Conservation (phyloP, 2,329 filamentous ascomycete genomes). For the Hypoxylon sp. region DNA sequence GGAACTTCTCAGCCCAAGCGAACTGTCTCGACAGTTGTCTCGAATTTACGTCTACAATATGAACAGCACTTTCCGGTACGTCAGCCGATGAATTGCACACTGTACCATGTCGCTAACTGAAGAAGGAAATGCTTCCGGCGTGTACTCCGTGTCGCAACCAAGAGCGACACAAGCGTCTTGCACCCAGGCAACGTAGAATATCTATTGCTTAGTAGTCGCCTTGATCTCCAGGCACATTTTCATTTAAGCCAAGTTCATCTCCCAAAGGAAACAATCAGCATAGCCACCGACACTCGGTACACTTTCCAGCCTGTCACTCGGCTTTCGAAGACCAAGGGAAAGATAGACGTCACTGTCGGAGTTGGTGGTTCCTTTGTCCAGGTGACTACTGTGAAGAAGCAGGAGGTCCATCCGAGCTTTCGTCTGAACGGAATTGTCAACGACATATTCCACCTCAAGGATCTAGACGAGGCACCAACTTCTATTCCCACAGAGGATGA, state of each 20-base stretch:
- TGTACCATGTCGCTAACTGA: constrained; percentile 27
- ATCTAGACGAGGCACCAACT: constrained; percentile 75
- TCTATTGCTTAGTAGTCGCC: constrained; percentile 72
- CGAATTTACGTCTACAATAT: constrained; percentile 79
- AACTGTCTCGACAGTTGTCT: constrained; percentile 69
- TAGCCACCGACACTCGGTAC: constrained; percentile 74
- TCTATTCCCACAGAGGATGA: constrained; percentile 75
- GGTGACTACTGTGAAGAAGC: constrained; percentile 75
- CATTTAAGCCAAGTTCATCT: constrained; percentile 74
- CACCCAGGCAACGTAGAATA: constrained; percentile 75
- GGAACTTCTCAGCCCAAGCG: constrained; percentile 71
- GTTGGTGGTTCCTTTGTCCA: constrained; percentile 78
- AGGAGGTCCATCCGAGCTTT: constrained; percentile 73
- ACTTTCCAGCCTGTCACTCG: constrained; percentile 74
- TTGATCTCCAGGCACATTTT: constrained; percentile 75
- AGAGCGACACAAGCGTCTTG: constrained; percentile 70
- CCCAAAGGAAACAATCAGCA: constrained; percentile 77
- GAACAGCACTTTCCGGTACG: constrained; percentile 75
- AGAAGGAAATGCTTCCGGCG: constrained; percentile 73
- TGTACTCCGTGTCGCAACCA: constrained; percentile 70
- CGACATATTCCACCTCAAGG: constrained; percentile 75
- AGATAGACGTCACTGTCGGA: constrained; percentile 76
- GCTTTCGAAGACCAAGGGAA: constrained; percentile 76
- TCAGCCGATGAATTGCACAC: background rate
- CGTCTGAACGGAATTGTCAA: constrained; percentile 74